These are phyloP conservation scores for Conticribra guillardii DNA, from an alignment of 108 stramenopile species.

Conservation along the genomic window DNA sequence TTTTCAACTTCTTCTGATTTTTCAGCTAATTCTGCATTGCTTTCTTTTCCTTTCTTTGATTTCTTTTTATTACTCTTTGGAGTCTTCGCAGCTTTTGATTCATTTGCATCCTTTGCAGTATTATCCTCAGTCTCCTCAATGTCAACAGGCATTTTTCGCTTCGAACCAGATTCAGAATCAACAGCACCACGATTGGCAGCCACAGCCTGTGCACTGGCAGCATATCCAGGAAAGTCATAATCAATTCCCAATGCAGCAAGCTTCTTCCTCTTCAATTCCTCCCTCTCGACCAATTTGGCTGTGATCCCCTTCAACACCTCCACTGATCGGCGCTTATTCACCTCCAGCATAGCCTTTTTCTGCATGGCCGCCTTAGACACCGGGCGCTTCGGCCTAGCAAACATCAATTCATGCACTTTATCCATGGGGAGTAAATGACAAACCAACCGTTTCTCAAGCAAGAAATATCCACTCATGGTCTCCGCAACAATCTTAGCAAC, in stretches of 20 bases:
- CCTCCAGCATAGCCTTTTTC: constrained; percentile 46
- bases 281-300: constrained; percentile 60
- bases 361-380: constrained; percentile 52
- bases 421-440: constrained; percentile 83
- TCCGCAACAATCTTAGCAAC: constrained; percentile 94
- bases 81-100: constrained; percentile 11
- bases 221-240: constrained; percentile 89
- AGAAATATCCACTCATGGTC: constrained; percentile 94
- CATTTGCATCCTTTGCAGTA: not conserved
- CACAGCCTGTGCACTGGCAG: constrained; percentile 36
- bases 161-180: constrained; percentile 15
- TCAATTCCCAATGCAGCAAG: constrained; percentile 82
- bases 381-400: constrained; percentile 33
- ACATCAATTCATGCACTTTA: constrained; percentile 64
- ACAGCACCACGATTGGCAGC: constrained; percentile 19
- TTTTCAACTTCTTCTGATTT: not conserved
- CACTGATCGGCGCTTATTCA: constrained; percentile 47
- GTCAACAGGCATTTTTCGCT: constrained; percentile 1
- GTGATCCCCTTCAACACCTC: constrained; percentile 77
- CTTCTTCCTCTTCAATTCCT: constrained; percentile 72
- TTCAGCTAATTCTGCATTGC: not conserved
- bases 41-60: not conserved
- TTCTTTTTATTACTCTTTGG: constrained; percentile 27
- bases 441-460: constrained; percentile 89
- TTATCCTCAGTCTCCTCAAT: not conserved